These are phyloP conservation scores for Pythium plurisporium DNA, from an alignment of 352 stramenopile genomes.

Conservation along the genomic window DNA sequence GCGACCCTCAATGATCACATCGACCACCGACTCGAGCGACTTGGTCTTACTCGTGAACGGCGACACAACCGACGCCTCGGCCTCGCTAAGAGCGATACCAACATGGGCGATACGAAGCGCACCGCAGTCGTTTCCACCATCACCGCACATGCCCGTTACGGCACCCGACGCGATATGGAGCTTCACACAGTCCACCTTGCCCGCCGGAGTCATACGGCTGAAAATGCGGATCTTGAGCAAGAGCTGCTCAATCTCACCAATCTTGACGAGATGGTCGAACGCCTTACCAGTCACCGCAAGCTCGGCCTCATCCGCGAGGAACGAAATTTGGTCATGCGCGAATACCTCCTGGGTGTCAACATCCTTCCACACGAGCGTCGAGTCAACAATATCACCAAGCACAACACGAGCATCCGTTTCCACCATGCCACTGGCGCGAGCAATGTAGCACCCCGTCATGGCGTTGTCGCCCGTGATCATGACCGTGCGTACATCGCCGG, in stretches of 20 bases:
- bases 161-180: conserved; percentile 43
- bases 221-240: conserved; percentile 74
- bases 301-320: conserved; percentile 27
- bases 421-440: conserved; percentile 61
- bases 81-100: conserved; percentile 85
- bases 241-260: conserved; percentile 50
- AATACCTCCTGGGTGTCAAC: conserved; percentile 26
- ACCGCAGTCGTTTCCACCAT: conserved; percentile 90
- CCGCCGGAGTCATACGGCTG: conserved; percentile 69
- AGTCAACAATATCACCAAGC: conserved; percentile 56
- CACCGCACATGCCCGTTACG: conserved; percentile 80
- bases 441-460: conserved; percentile 77
- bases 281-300: conserved; percentile 68
- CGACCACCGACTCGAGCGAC: conserved; percentile 68
- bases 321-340: not conserved
- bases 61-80: conserved; percentile 82
- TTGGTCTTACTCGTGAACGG: conserved; percentile 85
- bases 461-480: conserved; percentile 90
- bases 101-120: conserved; percentile 89
- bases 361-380: conserved; percentile 58
- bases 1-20: conserved; percentile 82
- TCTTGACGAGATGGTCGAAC: conserved; percentile 66
- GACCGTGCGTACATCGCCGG: conserved; percentile 65
- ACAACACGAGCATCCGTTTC: conserved; percentile 38
- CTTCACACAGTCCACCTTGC: conserved; percentile 69